phyloP scores from a whole-genome alignment of 1,284 basidiomycete genomes.

The Volvariella volvacea region DNA sequence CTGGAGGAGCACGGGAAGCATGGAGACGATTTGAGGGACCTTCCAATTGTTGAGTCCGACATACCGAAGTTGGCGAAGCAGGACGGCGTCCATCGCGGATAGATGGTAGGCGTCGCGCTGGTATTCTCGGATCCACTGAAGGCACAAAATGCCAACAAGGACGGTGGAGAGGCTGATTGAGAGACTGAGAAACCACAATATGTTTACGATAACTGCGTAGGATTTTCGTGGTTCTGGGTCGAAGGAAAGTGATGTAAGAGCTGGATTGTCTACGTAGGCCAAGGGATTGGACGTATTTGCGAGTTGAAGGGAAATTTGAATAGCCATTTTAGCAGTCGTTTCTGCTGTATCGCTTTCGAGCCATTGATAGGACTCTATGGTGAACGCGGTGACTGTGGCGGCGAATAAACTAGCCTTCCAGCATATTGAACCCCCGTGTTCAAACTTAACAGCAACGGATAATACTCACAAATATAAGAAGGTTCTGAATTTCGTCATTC shows the following conservation, averaged over 20 bases:
- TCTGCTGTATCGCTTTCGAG: background rate
- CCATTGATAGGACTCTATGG: conserved; percentile 1
- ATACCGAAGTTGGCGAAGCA: conserved; percentile 18
- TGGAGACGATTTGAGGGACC: conserved; percentile 17
- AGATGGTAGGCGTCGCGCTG: background rate
- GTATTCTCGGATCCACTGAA: conserved; percentile 2
- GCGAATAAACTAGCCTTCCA: conserved; percentile 1
- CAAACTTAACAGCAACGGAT: too few species aligned
- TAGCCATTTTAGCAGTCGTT: background rate
- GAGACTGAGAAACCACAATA: background rate
- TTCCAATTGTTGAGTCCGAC: conserved; percentile 18
- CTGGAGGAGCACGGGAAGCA: conserved; percentile 20
- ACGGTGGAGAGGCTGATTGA: conserved; percentile 1
- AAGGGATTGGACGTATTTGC: background rate
- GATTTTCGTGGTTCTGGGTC: background rate
- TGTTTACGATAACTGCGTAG: background rate
- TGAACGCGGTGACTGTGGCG: conserved; percentile 1
- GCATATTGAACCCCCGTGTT: too few species aligned
- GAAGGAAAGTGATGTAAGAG: background rate
- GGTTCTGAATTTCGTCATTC: background rate
- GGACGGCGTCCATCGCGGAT: conserved; percentile 5
- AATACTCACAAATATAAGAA: conserved; percentile 1
- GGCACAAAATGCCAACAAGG: background rate
- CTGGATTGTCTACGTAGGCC: background rate
- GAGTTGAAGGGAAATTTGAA: background rate